These are phyloP conservation scores for Fonsecaea monophora DNA, from an alignment of 2,329 filamentous ascomycete species.

Conservation along the genomic window DNA sequence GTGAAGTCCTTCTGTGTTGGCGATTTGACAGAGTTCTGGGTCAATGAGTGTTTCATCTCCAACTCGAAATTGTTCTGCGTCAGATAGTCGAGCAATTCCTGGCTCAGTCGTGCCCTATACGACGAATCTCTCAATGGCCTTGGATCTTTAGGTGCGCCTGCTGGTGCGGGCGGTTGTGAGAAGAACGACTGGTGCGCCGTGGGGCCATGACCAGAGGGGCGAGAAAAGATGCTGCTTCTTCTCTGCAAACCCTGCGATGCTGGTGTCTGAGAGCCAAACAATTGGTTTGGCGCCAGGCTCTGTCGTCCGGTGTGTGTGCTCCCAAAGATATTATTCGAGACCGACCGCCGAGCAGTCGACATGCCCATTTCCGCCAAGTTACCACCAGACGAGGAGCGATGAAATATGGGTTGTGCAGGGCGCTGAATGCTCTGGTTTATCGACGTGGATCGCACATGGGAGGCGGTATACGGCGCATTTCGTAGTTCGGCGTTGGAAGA, in stretches of 20 bases:
- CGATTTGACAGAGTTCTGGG: constrained; percentile 86
- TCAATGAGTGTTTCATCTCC: constrained; percentile 95
- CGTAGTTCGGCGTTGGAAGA: constrained; percentile 75
- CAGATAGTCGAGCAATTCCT: constrained; percentile 90
- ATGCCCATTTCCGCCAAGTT: constrained; percentile 81
- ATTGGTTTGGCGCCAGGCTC: constrained; percentile 69
- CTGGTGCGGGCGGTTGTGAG: constrained; percentile 79
- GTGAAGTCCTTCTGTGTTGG: constrained; percentile 99
- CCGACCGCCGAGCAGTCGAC: constrained; percentile 82
- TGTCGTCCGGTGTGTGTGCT: constrained; percentile 69
- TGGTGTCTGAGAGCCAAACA: constrained; percentile 58
- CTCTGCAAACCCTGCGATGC: constrained; percentile 64
- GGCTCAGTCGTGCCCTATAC: constrained; percentile 81
- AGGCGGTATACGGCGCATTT: constrained; percentile 68
- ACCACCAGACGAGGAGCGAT: constrained; percentile 80
- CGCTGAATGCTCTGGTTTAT: constrained; percentile 84
- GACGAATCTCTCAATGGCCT: constrained; percentile 81
- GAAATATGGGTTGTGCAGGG: constrained; percentile 85
- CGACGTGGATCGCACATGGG: constrained; percentile 82
- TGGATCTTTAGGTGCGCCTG: constrained; percentile 84
- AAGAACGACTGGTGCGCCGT: constrained; percentile 91
- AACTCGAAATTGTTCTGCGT: constrained; percentile 94
- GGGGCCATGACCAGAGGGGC: constrained; percentile 72
- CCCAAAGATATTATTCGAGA: constrained; percentile 70
- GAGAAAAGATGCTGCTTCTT: constrained; percentile 82